A percentile compares a stretch with the other conserved stretches of the same genome.
Evolutionary conservation across 306 rosid genomes (phyloP).

Genomic region (Acacia confusa): DNA sequence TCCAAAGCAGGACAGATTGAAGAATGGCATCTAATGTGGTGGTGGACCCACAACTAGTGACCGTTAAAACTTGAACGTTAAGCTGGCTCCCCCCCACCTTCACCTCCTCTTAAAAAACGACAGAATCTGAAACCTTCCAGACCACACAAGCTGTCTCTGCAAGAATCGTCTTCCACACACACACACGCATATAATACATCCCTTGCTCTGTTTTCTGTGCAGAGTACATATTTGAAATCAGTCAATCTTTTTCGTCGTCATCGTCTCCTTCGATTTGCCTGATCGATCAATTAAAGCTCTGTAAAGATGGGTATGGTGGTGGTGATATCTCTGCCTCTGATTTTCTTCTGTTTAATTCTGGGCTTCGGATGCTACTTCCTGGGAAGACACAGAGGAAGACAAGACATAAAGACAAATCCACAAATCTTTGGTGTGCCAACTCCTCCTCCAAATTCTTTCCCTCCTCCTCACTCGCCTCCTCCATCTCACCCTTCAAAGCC

Average conservation of each 20-base stretch:
- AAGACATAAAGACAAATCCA: conserved; percentile 52
- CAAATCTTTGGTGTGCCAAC: conserved; percentile 73
- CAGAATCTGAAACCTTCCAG: conserved; percentile 2
- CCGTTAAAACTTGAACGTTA: conserved; percentile 7
- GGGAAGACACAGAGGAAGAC: conserved; percentile 70
- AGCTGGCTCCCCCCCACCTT: not conserved
- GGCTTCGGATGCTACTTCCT: conserved; percentile 88
- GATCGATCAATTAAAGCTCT: not conserved
- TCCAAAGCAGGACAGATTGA: not conserved
- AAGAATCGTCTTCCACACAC: not conserved
- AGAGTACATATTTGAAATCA: not conserved
- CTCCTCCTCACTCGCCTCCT: conserved; percentile 41
- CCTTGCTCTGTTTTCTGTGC: not conserved
- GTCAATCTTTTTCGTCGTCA: not conserved
- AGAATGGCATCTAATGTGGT: not conserved
- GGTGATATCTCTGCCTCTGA: conserved; percentile 83
- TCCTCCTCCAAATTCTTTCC: conserved; percentile 62
- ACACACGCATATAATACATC: not conserved
- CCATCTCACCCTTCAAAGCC: conserved; percentile 45
- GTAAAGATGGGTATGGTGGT: conserved; percentile 80
- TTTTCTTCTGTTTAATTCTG: conserved; percentile 60
- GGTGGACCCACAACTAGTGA: not conserved
- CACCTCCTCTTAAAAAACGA: not conserved
- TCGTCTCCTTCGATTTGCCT: not conserved
- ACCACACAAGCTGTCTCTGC: not conserved